phyloP scores from a whole-genome alignment of 2,329 filamentous ascomycete species.

The Westerdykella sp. region DNA sequence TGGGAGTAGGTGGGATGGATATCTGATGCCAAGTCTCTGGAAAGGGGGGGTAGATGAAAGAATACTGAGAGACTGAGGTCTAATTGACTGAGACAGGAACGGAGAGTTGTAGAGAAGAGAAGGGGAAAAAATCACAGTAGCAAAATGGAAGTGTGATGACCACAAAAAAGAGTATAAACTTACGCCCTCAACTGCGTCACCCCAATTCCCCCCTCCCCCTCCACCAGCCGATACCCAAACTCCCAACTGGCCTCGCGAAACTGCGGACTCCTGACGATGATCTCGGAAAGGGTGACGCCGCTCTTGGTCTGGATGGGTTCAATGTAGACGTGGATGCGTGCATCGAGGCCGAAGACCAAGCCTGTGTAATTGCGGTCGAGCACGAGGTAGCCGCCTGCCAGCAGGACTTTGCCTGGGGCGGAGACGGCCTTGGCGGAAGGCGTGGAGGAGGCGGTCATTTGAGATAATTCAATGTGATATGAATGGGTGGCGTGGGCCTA shows the following conservation, averaged over 20 bases:
- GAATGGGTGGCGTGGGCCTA: not conserved
- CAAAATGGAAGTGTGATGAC: not conserved
- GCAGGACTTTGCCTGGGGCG: constrained; percentile 90
- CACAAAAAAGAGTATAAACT: constrained; percentile 37
- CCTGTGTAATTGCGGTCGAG: constrained; percentile 82
- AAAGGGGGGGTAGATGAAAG: not conserved
- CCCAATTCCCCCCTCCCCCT: constrained; percentile 69
- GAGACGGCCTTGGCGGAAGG: constrained; percentile 53
- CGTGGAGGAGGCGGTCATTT: constrained; percentile 27
- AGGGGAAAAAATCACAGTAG: not conserved
- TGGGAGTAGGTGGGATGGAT: not conserved
- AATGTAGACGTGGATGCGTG: constrained; percentile 56
- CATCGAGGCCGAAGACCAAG: constrained; percentile 59
- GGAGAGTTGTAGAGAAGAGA: not conserved
- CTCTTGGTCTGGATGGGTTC: constrained; percentile 52
- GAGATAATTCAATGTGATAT: not conserved
- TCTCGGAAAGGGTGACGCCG: constrained; percentile 59
- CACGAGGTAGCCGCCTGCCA: constrained; percentile 91
- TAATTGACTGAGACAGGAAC: not conserved
- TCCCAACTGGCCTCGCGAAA: constrained; percentile 83
- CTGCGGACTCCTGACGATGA: constrained; percentile 86
- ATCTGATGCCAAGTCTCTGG: not conserved
- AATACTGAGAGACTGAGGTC: constrained; percentile 4
- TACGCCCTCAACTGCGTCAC: constrained; percentile 75
- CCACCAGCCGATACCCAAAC: constrained; percentile 68